These are phyloP conservation scores for Aegle marmelos DNA, from an alignment of 345 rosid genomes.

Conservation along the genomic window DNA sequence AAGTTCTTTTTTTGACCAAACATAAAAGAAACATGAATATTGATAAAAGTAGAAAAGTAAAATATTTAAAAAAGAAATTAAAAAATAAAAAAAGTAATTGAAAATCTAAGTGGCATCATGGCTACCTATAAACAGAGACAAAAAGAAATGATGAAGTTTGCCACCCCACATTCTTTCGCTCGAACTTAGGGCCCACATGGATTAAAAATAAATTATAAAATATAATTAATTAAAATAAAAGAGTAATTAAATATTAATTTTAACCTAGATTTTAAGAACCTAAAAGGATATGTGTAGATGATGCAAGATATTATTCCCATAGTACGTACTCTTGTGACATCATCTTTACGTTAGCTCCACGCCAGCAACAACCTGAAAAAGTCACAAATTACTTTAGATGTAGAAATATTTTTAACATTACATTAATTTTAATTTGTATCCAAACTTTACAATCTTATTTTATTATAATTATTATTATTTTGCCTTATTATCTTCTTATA, in stretches of 20 bases:
- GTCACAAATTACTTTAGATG: neutral
- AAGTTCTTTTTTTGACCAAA: neutral
- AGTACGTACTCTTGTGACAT: conserved; percentile 30
- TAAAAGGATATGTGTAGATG: neutral
- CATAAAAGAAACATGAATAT: neutral
- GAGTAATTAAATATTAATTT: neutral
- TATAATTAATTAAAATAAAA: conserved; percentile 4
- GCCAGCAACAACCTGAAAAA: conserved; percentile 10
- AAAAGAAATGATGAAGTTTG: conserved; percentile 57
- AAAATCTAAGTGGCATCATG: conserved; percentile 24
- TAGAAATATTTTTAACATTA: too few species aligned
- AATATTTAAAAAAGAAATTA: neutral
- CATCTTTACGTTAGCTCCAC: conserved; percentile 32
- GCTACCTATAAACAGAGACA: conserved; percentile 48
- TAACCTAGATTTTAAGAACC: neutral
- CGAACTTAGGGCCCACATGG: conserved; percentile 32
- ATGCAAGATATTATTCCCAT: conserved; percentile 19
- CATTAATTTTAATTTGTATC: too few species aligned
- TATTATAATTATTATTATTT: neutral
- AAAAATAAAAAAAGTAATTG: neutral
- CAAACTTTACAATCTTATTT: too few species aligned
- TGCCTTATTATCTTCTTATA: neutral
- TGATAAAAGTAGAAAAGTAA: conserved; percentile 6
- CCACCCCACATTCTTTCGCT: conserved; percentile 32
- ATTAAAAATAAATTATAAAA: conserved; percentile 9